Conservation (phyloP, 2,329 filamentous ascomycete genomes). For the Cercospora sp. region DNA sequence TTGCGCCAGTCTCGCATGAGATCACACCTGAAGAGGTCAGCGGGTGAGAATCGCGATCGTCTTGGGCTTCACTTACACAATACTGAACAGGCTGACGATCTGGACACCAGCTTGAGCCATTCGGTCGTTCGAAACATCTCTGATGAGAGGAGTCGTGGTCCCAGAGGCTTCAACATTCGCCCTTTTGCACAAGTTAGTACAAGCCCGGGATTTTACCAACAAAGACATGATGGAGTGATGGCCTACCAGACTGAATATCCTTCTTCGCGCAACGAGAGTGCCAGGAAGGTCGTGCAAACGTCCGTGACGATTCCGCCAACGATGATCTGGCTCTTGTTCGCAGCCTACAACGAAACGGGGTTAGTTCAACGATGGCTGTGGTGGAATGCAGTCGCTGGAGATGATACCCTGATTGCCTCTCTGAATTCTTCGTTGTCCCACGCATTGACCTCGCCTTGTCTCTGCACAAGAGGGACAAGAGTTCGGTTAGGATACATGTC, state of each 20-base stretch:
- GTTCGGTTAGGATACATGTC: constrained; percentile 58
- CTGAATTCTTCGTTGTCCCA: constrained; percentile 74
- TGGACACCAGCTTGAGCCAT: constrained; percentile 69
- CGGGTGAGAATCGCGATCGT: background rate
- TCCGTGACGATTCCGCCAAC: constrained; percentile 72
- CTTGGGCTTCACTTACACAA: constrained; percentile 43
- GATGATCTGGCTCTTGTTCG: constrained; percentile 68
- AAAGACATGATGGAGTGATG: background rate
- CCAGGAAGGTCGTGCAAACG: constrained; percentile 72
- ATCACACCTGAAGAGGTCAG: constrained; percentile 48
- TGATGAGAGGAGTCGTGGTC: constrained; percentile 61
- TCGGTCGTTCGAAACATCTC: constrained; percentile 64
- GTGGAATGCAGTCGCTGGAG: background rate
- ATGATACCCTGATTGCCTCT: constrained; percentile 53
- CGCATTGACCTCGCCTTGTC: constrained; percentile 70
- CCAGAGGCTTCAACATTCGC: constrained; percentile 71
- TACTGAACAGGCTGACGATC: constrained; percentile 61
- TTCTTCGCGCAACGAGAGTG: constrained; percentile 67
- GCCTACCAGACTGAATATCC: constrained; percentile 67
- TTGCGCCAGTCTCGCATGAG: constrained; percentile 71
- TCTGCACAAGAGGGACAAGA: constrained; percentile 61
- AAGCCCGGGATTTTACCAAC: too few species aligned
- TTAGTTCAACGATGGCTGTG: background rate
- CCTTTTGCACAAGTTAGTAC: background rate
- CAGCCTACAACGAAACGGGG: constrained; percentile 44